Conservation (phyloP, 73 alveolate genomes). For the Stentor roeselii region DNA sequence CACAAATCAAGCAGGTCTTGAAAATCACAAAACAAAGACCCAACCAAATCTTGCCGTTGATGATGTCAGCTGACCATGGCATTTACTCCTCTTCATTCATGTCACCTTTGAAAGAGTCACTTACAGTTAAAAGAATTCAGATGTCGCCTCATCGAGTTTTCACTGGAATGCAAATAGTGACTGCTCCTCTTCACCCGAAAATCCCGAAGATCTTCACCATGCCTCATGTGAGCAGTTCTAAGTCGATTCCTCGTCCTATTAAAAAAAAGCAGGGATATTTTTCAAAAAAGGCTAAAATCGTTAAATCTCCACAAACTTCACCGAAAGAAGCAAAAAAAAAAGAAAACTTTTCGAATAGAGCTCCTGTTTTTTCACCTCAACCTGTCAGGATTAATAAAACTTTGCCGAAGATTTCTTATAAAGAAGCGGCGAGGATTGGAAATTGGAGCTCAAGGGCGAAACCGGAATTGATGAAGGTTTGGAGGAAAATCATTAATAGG, state of each 20-base stretch:
- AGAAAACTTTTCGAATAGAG: neutral
- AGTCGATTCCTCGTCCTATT: too few species aligned
- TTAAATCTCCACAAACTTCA: neutral
- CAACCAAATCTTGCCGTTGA: neutral
- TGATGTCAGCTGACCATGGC: neutral
- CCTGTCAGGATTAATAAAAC: neutral
- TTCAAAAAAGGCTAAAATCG: too few species aligned
- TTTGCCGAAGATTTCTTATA: neutral
- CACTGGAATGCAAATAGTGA: neutral
- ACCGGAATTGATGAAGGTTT: slow-evolving; percentile 3
- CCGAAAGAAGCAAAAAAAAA: neutral
- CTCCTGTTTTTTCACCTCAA: neutral
- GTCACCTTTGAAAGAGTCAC: neutral
- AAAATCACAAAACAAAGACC: neutral
- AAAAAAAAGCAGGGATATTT: too few species aligned
- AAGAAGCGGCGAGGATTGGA: neutral
- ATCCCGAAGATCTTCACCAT: neutral
- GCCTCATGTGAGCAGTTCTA: neutral
- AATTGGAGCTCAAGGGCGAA: neutral
- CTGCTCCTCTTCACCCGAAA: neutral
- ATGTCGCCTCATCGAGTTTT: neutral
- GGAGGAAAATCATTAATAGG: slow-evolving; percentile 8
- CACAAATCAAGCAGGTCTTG: neutral
- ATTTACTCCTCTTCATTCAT: neutral
- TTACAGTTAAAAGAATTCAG: slow-evolving; percentile 1